phyloP scores from a whole-genome alignment of 2,329 filamentous ascomycete species.

The Colletotrichum kahawae region DNA sequence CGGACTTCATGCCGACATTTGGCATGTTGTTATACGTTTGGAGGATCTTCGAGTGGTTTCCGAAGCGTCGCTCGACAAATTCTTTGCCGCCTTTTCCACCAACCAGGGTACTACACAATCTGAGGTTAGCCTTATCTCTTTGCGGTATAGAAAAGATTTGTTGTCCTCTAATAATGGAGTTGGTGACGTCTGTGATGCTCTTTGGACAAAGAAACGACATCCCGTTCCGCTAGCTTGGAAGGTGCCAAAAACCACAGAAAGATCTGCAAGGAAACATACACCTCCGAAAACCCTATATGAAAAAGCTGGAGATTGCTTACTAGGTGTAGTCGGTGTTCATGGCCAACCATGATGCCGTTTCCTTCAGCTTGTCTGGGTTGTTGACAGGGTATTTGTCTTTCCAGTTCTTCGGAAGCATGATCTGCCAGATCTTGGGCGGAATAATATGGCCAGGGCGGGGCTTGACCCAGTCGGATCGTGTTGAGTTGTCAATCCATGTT shows the following conservation, averaged over 20 bases:
- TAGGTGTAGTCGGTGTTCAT: conserved; percentile 20
- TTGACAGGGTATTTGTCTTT: neutral
- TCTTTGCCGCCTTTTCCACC: conserved; percentile 27
- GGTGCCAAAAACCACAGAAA: neutral
- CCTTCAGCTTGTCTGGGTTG: neutral
- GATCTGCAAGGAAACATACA: neutral
- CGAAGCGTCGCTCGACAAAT: conserved; percentile 25
- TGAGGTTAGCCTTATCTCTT: neutral
- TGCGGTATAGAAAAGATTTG: neutral
- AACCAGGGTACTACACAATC: conserved; percentile 27
- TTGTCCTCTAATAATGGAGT: neutral
- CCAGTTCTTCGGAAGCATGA: conserved; percentile 10
- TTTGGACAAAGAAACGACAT: neutral
- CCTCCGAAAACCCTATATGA: too few species aligned
- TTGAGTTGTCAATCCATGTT: neutral
- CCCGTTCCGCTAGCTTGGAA: neutral
- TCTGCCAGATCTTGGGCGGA: conserved; percentile 22
- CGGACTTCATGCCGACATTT: conserved; percentile 56
- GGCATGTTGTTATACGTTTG: conserved; percentile 26
- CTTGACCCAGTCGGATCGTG: neutral
- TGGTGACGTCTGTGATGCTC: neutral
- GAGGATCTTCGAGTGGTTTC: conserved; percentile 21
- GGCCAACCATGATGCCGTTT: conserved; percentile 20
- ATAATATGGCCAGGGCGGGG: neutral
- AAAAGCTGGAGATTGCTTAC: neutral